Base-by-base conservation (phyloP, 768 basidiomycete genomes). In the Lactarius pseudohatsudake region DNA sequence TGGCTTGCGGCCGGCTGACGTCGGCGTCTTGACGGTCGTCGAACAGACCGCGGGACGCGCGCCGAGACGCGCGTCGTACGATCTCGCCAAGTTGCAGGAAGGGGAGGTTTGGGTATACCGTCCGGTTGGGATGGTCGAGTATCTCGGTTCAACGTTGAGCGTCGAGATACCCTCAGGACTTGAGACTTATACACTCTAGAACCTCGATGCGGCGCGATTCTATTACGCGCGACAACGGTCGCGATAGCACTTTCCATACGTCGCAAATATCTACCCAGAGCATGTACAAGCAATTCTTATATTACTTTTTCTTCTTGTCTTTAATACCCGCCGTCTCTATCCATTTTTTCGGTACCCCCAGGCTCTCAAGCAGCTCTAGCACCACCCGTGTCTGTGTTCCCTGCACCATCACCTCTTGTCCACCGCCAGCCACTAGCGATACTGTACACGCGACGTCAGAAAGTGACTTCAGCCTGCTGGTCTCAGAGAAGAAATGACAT, bases 331-430 rank as follows among this genome's bases (percentile, higher is more conserved):
- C 74, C 1, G 81, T 77, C 72, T 86, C 84, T 60, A 96, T 89
- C 91, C 91, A 96, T 72, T 82, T 82, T 79, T 89, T 91, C 32
- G 93, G 92, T 38, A 96, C 84, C 0, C 94, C 92, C 69, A 83
- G 85, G 28, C 78, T 81, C 3, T 83, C 74, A 47, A 97, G 74
- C 66, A 92, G 83, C 5, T 91, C 89, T 11, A 81, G 78, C 13
- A 94, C 88, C 2, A 80, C 77, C 69, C 84, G 82, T 22, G 81
- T 79, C 72, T 96, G 94, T 68, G 90, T 91, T 2, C 95, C 95
- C 72, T 96, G 95, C 0, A 96, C 88, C 68, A 90, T 79, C 10
- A 97, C 86, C 71, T 95, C 91, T 61, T 84, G 70, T 1, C 83
- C 84, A 2, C 83, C 78, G 0, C 89, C 88, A 6, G 78, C 79